A percentile compares a stretch with the other conserved stretches of the same genome.
Evolutionary conservation across 2,329 filamentous ascomycete genomes (phyloP).

Genomic region (Monosporascus sp.): DNA sequence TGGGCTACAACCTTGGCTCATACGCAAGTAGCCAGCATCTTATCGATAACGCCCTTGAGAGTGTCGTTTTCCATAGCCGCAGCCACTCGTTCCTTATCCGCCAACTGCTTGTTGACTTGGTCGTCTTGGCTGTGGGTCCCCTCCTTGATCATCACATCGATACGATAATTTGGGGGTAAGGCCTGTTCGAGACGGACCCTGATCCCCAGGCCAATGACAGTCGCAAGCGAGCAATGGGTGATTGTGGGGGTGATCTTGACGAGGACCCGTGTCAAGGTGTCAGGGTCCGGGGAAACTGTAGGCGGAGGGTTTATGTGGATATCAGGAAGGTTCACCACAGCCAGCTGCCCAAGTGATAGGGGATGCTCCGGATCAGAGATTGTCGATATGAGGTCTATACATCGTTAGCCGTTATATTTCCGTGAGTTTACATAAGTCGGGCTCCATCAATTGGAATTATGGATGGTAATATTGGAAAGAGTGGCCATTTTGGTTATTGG

Average conservation of each 20-base stretch:
- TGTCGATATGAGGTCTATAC: slow-evolving; percentile 79
- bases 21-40: slow-evolving; percentile 86
- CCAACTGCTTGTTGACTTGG: slow-evolving; percentile 94
- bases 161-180: slow-evolving; percentile 82
- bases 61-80: slow-evolving; percentile 93
- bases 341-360: slow-evolving; percentile 84
- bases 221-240: slow-evolving; percentile 93
- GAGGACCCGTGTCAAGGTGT: slow-evolving; percentile 65
- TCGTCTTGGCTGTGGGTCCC: slow-evolving; percentile 94
- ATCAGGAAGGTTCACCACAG: slow-evolving; percentile 93
- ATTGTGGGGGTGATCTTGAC: slow-evolving; percentile 95
- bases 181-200: slow-evolving; percentile 87
- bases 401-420: slow-evolving; percentile 14
- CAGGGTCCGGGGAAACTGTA: slow-evolving; percentile 46
- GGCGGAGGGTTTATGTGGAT: slow-evolving; percentile 72
- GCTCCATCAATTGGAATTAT: background rate
- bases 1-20: slow-evolving; percentile 28
- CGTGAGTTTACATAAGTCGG: background rate
- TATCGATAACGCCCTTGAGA: slow-evolving; percentile 79
- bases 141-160: slow-evolving; percentile 92
- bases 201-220: slow-evolving; percentile 90
- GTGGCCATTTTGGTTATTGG: no score
- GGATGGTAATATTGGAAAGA: background rate
- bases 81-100: slow-evolving; percentile 93
- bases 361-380: slow-evolving; percentile 97